phyloP scores from a whole-genome alignment of 148 eudicot genomes.

The Rhododendron kiyosumense region DNA sequence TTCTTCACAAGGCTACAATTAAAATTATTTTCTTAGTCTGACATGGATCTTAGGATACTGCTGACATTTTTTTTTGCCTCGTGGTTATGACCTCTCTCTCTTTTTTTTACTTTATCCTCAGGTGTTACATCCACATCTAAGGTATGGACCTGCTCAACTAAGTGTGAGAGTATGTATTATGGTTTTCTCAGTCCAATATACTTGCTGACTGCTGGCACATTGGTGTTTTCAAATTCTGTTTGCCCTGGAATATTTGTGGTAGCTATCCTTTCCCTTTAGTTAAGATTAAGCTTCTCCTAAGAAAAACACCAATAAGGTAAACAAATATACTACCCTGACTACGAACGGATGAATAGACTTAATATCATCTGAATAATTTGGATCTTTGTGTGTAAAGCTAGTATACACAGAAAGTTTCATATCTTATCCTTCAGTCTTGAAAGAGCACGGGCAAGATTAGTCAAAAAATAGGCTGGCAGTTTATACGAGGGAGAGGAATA shows the following conservation, averaged over 20 bases:
- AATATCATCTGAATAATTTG: background rate
- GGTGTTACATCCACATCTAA: slow-evolving; percentile 51
- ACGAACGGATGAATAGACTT: background rate
- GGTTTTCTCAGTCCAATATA: slow-evolving; percentile 1
- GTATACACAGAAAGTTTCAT: background rate
- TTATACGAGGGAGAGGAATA: background rate
- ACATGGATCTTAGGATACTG: background rate
- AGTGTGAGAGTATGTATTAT: slow-evolving; percentile 21
- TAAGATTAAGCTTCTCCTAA: background rate
- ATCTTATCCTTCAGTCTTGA: background rate
- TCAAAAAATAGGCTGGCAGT: background rate
- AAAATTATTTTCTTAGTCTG: background rate
- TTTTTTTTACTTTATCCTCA: slow-evolving; percentile 18
- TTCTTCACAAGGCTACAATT: background rate
- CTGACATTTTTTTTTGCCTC: slow-evolving; percentile 4
- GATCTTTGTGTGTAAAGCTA: background rate
- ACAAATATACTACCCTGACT: background rate
- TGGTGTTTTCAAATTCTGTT: slow-evolving; percentile 2
- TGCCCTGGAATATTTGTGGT: slow-evolving; percentile 3
- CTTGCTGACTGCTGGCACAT: background rate
- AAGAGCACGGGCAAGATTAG: background rate
- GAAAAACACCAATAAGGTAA: background rate
- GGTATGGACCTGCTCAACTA: slow-evolving; percentile 50
- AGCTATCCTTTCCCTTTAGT: background rate
- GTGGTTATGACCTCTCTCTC: background rate